Base-by-base conservation (phyloP, 805 yeast species). In the Isabelozyma pseudorhagii region DNA sequence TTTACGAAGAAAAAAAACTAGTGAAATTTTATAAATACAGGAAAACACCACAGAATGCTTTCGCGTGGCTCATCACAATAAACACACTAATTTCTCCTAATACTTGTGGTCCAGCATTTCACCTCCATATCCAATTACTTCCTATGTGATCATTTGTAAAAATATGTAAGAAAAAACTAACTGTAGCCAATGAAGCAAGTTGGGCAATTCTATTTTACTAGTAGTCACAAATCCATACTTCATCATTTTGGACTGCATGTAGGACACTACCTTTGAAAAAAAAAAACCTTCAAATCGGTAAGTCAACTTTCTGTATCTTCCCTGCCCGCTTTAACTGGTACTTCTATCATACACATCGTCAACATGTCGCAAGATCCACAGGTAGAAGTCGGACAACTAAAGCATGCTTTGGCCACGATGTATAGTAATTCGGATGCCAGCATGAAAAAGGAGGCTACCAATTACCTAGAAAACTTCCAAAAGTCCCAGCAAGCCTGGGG, bases 401-500 rank as follows among this genome's bases (percentile, higher is more conserved):
- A 72, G 40, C 66, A 66, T 56, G 84, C 84, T 28, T 70, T 81
- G 61, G 66, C 61, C 45, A 71, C 81, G 4, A 69, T 81, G 72
- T 80, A 80, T 60, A 64, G 80, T 34, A 63, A 69, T 50, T 71
- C 62, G 49, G 56, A 54, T 50, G 77, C 57, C 57, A 76, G 55
- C 75, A 87, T 50, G 67, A 80, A 80, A 57, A 68, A 69, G 46
- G 65, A 70, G 46, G 83, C 85, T 17, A 75, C 79, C 43, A 65
- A 61, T 40, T 89, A 72, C 61, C 74, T 94, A 50, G 93, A 92
- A 63, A 70, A 77, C 31, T 94, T 94, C 68, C 97, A 94, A 67
- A 86, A 91, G 63, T 83, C 92, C 0, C 71, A 75, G 36, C 83
- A 80, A 51, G 94, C 98, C 0, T 94, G 99, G 99, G 74, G 77